Conservation (phyloP, 768 basidiomycete species). For the Dendrothele bispora region DNA sequence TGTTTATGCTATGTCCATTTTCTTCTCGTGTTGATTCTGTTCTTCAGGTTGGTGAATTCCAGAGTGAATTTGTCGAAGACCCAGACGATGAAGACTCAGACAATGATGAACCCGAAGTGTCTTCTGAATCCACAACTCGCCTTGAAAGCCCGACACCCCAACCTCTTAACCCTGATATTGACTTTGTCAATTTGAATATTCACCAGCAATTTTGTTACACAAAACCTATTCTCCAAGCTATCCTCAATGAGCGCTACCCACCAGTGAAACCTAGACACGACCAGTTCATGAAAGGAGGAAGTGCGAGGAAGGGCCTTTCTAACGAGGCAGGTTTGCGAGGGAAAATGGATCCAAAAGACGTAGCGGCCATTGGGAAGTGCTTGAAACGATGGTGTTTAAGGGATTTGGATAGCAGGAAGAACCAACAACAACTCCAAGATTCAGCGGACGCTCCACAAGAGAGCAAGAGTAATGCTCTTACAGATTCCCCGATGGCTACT, state of each 20-base stretch:
- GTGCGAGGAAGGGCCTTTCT: slow-evolving; percentile 39
- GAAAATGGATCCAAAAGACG: slow-evolving; percentile 39
- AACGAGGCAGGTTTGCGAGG: slow-evolving; percentile 37
- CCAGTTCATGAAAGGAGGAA: slow-evolving; percentile 59
- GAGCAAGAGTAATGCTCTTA: too few species aligned
- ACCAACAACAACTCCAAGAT: too few species aligned
- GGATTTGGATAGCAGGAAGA: too few species aligned
- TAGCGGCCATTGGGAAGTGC: slow-evolving; percentile 32
- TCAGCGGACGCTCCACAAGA: too few species aligned
- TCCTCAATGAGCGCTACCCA: slow-evolving; percentile 54
- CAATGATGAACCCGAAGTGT: slow-evolving; percentile 16
- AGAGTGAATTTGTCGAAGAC: slow-evolving; percentile 44
- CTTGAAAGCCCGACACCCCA: slow-evolving; percentile 33
- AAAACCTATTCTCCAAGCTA: slow-evolving; percentile 60
- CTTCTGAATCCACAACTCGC: background rate
- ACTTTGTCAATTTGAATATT: slow-evolving; percentile 52
- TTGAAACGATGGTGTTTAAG: slow-evolving; percentile 47
- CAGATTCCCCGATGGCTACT: too few species aligned
- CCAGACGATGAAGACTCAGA: slow-evolving; percentile 27
- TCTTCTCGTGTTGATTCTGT: slow-evolving; percentile 3
- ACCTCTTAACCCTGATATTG: slow-evolving; percentile 38
- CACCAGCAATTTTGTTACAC: slow-evolving; percentile 63
- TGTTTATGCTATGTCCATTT: background rate
- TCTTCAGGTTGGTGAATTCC: slow-evolving; percentile 54
- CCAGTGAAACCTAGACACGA: slow-evolving; percentile 53